phyloP scores from a whole-genome alignment of 257 asterid genomes.

The Solanum phureja region DNA sequence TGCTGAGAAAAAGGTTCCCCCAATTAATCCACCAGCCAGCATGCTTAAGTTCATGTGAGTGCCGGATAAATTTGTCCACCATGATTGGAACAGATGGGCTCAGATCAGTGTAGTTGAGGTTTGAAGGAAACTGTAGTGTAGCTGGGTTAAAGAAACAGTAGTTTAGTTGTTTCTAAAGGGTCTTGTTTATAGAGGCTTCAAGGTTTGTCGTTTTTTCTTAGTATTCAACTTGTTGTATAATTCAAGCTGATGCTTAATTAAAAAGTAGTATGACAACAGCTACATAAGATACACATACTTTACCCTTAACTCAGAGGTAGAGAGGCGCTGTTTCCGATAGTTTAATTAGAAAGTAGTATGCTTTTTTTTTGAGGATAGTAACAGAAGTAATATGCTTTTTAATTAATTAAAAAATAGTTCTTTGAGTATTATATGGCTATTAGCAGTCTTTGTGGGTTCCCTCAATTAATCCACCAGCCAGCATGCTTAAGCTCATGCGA shows the following conservation, averaged over 20 bases:
- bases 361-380: background rate
- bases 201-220: slow-evolving; percentile 35
- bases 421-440: background rate
- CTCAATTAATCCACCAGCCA: background rate
- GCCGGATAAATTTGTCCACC: background rate
- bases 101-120: background rate
- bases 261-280: background rate
- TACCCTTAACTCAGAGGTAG: background rate
- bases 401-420: background rate
- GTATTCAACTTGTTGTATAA: background rate
- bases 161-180: slow-evolving; percentile 51
- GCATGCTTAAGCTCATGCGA: background rate
- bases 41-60: background rate
- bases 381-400: background rate
- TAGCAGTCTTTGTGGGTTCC: background rate
- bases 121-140: background rate
- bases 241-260: background rate
- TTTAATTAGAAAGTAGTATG: background rate
- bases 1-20: background rate
- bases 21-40: background rate
- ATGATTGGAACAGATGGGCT: background rate
- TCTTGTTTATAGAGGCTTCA: slow-evolving; percentile 82
- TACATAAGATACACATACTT: background rate
- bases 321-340: background rate
- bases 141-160: background rate